Conservation (phyloP, 345 rosid species). For the Gossypium rotundifolium region DNA sequence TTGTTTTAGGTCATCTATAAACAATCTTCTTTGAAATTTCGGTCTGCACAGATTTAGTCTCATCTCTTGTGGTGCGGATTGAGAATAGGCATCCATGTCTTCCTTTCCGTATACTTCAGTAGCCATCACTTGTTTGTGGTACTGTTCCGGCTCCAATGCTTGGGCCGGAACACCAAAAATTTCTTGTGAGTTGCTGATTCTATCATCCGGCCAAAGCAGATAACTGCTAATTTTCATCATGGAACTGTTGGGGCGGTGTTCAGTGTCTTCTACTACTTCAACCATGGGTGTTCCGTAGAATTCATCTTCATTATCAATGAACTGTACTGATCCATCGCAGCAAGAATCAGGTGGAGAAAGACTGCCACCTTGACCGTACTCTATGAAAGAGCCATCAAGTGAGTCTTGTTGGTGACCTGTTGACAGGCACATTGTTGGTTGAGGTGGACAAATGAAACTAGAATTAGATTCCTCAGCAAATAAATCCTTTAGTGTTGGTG, state of each 20-base stretch:
- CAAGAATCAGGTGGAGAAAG: slow-evolving; percentile 16
- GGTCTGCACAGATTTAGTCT: slow-evolving; percentile 9
- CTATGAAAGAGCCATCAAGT: slow-evolving; percentile 5
- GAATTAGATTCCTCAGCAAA: slow-evolving; percentile 32
- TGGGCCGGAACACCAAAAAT: slow-evolving; percentile 20
- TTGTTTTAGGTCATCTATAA: slow-evolving; percentile 12
- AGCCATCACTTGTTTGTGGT: slow-evolving; percentile 12
- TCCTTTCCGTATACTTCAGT: slow-evolving; percentile 18
- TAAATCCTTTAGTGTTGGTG: slow-evolving; percentile 34
- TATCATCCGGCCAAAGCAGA: slow-evolving; percentile 16
- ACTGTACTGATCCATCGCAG: slow-evolving; percentile 16
- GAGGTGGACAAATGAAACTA: slow-evolving; percentile 11
- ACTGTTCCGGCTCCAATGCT: slow-evolving; percentile 17
- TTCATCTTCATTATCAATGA: slow-evolving; percentile 14
- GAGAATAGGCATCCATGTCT: slow-evolving; percentile 14
- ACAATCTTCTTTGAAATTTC: slow-evolving; percentile 35
- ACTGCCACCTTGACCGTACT: slow-evolving; percentile 14
- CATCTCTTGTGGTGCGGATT: slow-evolving; percentile 6
- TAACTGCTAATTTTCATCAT: background rate
- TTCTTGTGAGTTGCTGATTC: slow-evolving; percentile 9
- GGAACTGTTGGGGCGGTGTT: slow-evolving; percentile 11
- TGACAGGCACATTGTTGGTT: slow-evolving; percentile 25
- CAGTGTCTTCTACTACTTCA: slow-evolving; percentile 13
- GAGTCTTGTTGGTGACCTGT: slow-evolving; percentile 15
- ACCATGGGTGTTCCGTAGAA: slow-evolving; percentile 1